phyloP scores from a whole-genome alignment of 2,329 filamentous ascomycete species.

The Escovopsis sp. region DNA sequence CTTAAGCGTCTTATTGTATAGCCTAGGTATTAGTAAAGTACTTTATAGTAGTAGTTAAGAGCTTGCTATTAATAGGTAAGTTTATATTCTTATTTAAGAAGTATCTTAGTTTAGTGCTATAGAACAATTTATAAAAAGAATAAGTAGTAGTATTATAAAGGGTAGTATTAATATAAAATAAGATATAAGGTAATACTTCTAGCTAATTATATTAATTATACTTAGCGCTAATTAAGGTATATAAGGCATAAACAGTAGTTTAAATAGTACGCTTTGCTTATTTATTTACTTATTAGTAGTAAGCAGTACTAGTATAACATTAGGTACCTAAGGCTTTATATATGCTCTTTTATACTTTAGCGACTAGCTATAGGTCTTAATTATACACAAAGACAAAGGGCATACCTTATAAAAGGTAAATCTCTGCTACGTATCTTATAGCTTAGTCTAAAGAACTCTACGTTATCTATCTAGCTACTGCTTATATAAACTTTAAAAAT shows the following conservation, averaged over 20 bases:
- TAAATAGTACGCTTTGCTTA: not conserved
- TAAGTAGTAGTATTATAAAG: not conserved
- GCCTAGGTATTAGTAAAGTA: not conserved
- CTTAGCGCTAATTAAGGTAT: not conserved
- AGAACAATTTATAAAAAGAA: not conserved
- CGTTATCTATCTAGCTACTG: too few relatives aligned
- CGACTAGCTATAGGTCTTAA: too few relatives aligned
- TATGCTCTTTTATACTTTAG: too few relatives aligned
- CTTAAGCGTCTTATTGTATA: not conserved
- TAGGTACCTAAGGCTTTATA: too few relatives aligned
- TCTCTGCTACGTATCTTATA: too few relatives aligned
- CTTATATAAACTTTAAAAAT: too few relatives aligned
- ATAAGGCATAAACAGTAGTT: not conserved
- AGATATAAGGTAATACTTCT: not conserved
- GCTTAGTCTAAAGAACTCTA: too few relatives aligned
- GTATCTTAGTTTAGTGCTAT: not conserved
- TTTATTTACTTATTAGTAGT: not conserved
- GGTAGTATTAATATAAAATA: not conserved
- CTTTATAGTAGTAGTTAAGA: not conserved
- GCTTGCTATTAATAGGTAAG: not conserved
- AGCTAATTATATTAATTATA: not conserved
- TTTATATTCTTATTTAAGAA: not conserved
- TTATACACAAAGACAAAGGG: too few relatives aligned
- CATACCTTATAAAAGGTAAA: too few relatives aligned
- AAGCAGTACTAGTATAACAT: not conserved